Base-by-base conservation (phyloP, 1,139 yeast species). In the Eremothecium gossypii region DNA sequence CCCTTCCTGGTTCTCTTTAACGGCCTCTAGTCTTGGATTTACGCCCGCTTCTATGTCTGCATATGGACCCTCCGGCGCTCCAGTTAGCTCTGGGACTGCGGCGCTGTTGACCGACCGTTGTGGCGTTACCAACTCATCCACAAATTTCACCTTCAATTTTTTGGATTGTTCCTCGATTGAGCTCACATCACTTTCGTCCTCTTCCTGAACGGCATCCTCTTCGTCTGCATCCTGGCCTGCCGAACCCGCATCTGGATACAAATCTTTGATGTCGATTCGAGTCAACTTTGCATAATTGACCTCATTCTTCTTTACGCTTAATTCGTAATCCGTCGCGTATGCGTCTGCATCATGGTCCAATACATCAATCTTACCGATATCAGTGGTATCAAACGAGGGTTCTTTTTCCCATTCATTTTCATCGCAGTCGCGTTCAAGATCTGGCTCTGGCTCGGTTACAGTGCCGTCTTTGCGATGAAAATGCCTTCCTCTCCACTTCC, bases 401-500 rank as follows among this genome's bases (percentile, higher is more conserved):
- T 34, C 37, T 34, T 34, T 34, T 23, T 34, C 37, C 37, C 37
- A 34, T 23, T 34, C 37, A 9, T 23, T n/a, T 11, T 11, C 17
- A 10, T 14, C 35, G 14, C 37, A n/a, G 27, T 34, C 29, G 14
- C 14, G 37, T 14, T 34, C 37, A 8, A 34, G 27, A n/a, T 34
- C 37, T 6, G 29, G 27, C 14, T 30, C 31, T 8, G 17, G 10
- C 17, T 10, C 17, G 8, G 32, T 41, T 26, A 12, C 20, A 5
- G 41, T 37, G 12, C 41, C 45, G 9, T 39, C 36, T 20, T 40
- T 38, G 13, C 42, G 45, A 30, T 41, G 39, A 17, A 38, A 40
- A 27, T 47, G 45, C 8, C 44, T 39, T 20, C 42, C 38, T 33
- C 41, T 49, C 50, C 51, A 49, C 12, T 47, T 38, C 31, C 43